Evolutionary conservation across 345 rosid species (phyloP).

Genomic region (Linum tenue): DNA sequence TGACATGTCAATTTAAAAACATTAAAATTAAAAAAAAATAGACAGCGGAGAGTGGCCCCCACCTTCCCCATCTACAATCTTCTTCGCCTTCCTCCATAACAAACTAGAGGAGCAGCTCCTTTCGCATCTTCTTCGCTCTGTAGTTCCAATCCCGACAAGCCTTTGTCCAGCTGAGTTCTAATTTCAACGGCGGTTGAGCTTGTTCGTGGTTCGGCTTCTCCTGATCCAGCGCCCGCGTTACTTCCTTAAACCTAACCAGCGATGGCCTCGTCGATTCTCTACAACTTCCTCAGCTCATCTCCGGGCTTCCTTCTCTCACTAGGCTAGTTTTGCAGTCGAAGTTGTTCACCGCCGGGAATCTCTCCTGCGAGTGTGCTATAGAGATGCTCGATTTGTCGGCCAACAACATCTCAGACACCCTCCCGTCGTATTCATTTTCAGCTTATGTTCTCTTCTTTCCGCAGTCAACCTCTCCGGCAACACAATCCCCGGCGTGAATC

Average conservation of each 20-base stretch:
- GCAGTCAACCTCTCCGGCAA: conserved; percentile 46
- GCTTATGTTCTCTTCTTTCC: conserved; percentile 28
- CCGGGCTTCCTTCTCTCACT: conserved; percentile 40
- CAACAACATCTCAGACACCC: conserved; percentile 46
- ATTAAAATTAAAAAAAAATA: no score
- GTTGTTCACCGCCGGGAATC: conserved; percentile 39
- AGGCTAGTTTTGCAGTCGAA: conserved; percentile 45
- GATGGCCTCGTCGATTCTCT: conserved; percentile 43
- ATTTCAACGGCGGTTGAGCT: conserved; percentile 28
- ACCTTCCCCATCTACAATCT: no score
- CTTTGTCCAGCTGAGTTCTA: conserved; percentile 39
- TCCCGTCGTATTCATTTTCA: conserved; percentile 31
- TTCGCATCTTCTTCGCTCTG: no score
- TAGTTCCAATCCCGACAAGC: conserved; percentile 47
- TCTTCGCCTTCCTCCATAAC: no score
- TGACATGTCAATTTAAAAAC: no score
- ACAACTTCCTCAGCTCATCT: conserved; percentile 39
- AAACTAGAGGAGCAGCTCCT: no score
- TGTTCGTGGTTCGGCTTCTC: conserved; percentile 70
- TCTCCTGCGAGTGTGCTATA: conserved; percentile 38
- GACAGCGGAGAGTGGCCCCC: no score
- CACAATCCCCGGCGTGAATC: conserved; percentile 42
- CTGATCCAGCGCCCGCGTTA: conserved; percentile 49
- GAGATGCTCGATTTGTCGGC: conserved; percentile 57
- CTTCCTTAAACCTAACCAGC: conserved; percentile 43